Percentiles rank a stretch among this genome's conserved stretches.
These are phyloP conservation scores for Xylaria sp. DNA, from an alignment of 2,329 filamentous ascomycete species.

Conservation along the genomic window DNA sequence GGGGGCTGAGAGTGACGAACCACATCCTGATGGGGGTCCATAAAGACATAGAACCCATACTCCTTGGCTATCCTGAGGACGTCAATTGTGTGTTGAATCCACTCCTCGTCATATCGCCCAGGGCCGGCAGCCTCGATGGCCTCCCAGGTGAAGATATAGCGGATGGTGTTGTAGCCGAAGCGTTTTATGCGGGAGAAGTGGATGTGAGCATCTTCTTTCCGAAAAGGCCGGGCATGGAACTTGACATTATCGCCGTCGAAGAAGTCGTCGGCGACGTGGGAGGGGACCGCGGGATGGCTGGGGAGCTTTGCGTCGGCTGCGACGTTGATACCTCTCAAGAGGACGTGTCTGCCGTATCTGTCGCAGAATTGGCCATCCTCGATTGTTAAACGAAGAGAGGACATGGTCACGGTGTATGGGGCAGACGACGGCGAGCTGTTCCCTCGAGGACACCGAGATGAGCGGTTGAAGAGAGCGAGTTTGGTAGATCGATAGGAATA, in stretches of 20 bases:
- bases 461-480: neutral
- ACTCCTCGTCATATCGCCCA: constrained; percentile 90
- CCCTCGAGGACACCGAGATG: neutral
- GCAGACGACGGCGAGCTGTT: neutral
- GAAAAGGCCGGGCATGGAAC: constrained; percentile 86
- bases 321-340: constrained; percentile 91
- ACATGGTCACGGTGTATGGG: constrained; percentile 58
- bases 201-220: constrained; percentile 77
- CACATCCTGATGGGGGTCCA: constrained; percentile 99
- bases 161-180: constrained; percentile 94
- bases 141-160: constrained; percentile 98
- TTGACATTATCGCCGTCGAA: constrained; percentile 92
- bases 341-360: constrained; percentile 78
- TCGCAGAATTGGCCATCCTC: constrained; percentile 88
- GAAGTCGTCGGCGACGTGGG: constrained; percentile 78
- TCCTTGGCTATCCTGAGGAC: constrained; percentile 81
- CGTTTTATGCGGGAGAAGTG: constrained; percentile 87
- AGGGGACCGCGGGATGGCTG: constrained; percentile 78
- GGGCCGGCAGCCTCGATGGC: constrained; percentile 94
- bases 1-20: constrained; percentile 54
- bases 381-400: constrained; percentile 77
- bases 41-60: constrained; percentile 95
- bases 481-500: too few relatives aligned
- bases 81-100: constrained; percentile 88
- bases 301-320: constrained; percentile 91